These are phyloP conservation scores for Saccharomycopsis schoenii DNA, from an alignment of 805 yeast genomes.

Conservation along the genomic window DNA sequence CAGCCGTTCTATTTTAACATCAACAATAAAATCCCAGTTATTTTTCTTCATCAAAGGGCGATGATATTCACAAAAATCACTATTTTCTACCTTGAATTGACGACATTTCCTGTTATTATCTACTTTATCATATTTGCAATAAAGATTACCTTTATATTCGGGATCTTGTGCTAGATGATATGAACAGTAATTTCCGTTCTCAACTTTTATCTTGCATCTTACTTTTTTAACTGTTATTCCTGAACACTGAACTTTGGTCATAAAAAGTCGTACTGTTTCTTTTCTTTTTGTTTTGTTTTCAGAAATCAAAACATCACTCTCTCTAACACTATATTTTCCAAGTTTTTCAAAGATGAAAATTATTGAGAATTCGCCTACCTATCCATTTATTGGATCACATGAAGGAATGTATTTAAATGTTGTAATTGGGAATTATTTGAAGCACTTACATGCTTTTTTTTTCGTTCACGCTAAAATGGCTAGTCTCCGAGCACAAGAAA, in stretches of 20 bases:
- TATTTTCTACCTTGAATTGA: background rate
- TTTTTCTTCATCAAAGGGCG: background rate
- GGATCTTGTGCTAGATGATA: constrained; percentile 25
- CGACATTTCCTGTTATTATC: background rate
- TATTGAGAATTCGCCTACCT: background rate
- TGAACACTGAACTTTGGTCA: constrained; percentile 25
- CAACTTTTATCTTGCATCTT: constrained; percentile 29
- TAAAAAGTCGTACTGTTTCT: background rate
- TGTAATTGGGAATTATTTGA: no score
- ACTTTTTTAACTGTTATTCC: constrained; percentile 34
- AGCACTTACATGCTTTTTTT: no score
- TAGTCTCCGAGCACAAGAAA: no score
- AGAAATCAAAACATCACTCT: no score
- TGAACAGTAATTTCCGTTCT: constrained; percentile 25
- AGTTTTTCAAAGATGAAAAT: background rate
- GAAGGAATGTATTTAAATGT: no score
- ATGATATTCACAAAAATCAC: background rate
- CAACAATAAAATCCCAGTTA: background rate
- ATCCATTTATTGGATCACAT: no score
- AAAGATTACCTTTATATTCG: background rate
- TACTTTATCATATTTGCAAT: background rate
- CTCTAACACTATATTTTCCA: no score
- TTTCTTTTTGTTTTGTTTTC: background rate
- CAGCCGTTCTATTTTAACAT: background rate
- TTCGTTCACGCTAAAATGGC: no score